A percentile compares a stretch with the other conserved stretches of the same genome.
These are phyloP conservation scores for Didymella segeticola DNA, from an alignment of 2,329 filamentous ascomycete species.

Conservation along the genomic window DNA sequence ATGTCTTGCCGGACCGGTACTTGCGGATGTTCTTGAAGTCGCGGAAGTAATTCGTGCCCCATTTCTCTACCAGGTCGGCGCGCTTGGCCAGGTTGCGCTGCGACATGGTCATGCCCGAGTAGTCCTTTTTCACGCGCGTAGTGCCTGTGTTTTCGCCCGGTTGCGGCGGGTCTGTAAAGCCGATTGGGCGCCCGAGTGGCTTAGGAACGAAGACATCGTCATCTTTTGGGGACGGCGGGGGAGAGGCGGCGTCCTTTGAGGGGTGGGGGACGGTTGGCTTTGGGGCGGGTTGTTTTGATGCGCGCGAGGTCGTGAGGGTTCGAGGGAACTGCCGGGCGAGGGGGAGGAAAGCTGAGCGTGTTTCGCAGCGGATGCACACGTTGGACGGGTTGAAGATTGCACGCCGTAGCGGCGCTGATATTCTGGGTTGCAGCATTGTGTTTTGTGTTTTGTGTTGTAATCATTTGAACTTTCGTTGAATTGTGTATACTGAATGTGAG, in stretches of 20 bases:
- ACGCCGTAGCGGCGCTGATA: conserved; percentile 28
- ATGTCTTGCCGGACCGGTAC: conserved; percentile 86
- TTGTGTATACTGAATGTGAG: conserved; percentile 21
- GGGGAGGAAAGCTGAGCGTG: conserved; percentile 14
- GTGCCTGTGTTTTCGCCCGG: conserved; percentile 83
- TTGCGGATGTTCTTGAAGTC: conserved; percentile 86
- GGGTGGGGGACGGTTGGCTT: conserved; percentile 21
- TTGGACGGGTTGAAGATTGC: conserved; percentile 19
- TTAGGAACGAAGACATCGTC: conserved; percentile 57
- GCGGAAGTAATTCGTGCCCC: conserved; percentile 90
- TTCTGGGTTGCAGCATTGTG: conserved; percentile 44
- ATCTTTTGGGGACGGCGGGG: conserved; percentile 24
- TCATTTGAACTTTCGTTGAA: conserved; percentile 16
- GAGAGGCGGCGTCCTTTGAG: not conserved
- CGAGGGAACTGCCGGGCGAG: conserved; percentile 23
- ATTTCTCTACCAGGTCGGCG: conserved; percentile 75
- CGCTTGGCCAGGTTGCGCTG: conserved; percentile 72
- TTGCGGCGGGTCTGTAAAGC: conserved; percentile 74
- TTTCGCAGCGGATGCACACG: conserved; percentile 28
- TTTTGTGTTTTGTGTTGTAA: conserved; percentile 9
- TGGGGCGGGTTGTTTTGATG: conserved; percentile 28
- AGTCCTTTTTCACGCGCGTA: conserved; percentile 57
- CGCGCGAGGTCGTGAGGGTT: conserved; percentile 34
- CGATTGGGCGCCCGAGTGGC: conserved; percentile 75
- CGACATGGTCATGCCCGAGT: conserved; percentile 40